Evolutionary conservation across 805 yeast genomes (phyloP), one percentile per base, ranked within the genome.

Genomic region (Candida ovalis): DNA sequence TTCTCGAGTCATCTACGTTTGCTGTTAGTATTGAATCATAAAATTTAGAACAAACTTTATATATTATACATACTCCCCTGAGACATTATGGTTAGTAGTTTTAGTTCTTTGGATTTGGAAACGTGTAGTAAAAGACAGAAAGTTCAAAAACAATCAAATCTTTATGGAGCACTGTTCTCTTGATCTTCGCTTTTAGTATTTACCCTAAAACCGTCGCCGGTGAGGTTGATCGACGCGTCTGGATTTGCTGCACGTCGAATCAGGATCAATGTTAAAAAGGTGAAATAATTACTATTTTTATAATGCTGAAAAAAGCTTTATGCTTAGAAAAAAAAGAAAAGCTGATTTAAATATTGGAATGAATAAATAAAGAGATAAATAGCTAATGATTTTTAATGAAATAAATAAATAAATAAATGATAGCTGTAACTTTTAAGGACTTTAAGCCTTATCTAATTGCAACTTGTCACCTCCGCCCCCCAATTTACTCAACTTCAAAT

Each of bases 401-500:
- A 30, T 30, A 12, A 8, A 30, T 30, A 15, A 30, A 30, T 15
- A 30, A 10, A 17, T 30, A 30, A 15, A 30, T 15, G 15, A 30
- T 30, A 30, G 12, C 9, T 30, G 15, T 30, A 30, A 5, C 9
- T 30, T 12, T 15, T 13, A 5, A 27, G 12, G 12, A 19, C 38
- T 9, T 39, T 24, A 68, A 3, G 91, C 96, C 56, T 85, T 80
- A 60, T 88, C 95, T 40, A 88, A 67, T 59, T 84, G 88, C 37
- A 79, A 69, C 51, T 76, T 79, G 48, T 80, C 84, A 25, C 79
- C 76, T 55, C 79, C 76, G 44, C 77, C 73, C 39, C 96, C 96
- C 48, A 89, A 74, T 63, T 88, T 87, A 27, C 90, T 85, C 50
- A 92, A 70, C 28, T 85, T 81, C 60, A 94, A 69, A 50, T 85